Conservation (phyloP, 2,329 filamentous ascomycete species). For the Aspergillus uvarum region DNA sequence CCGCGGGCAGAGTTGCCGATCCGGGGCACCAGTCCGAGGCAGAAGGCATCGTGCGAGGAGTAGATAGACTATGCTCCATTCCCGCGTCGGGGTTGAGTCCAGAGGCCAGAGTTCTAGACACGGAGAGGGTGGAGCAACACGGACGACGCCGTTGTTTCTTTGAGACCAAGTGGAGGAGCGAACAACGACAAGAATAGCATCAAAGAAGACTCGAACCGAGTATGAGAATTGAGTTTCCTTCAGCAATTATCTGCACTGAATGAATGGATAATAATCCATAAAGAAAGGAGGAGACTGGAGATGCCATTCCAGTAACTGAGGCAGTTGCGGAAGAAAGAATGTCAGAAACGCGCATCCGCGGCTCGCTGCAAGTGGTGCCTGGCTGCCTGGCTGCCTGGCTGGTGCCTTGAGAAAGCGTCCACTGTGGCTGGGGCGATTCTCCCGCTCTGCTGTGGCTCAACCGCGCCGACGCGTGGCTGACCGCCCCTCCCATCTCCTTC, state of each 20-base stretch:
- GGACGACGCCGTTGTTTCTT: conserved; percentile 7
- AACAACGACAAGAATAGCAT: background rate
- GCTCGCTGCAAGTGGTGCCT: background rate
- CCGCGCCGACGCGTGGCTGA: too few species aligned
- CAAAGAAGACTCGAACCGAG: background rate
- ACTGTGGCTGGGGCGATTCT: background rate
- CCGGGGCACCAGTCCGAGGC: conserved; percentile 10
- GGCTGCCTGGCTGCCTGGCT: background rate
- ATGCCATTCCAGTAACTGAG: background rate
- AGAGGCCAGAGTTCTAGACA: background rate
- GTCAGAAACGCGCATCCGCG: background rate
- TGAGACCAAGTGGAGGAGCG: background rate
- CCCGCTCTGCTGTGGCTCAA: too few species aligned
- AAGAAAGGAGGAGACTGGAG: background rate
- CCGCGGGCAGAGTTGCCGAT: conserved; percentile 12
- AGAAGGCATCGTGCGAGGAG: background rate
- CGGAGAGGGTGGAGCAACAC: background rate
- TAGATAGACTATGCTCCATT: too few species aligned
- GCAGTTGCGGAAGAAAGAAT: background rate
- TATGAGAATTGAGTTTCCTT: background rate
- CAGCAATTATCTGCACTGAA: background rate
- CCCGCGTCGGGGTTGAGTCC: background rate
- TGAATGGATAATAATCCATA: too few species aligned
- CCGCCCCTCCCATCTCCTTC: background rate
- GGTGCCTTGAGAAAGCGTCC: background rate